Conservation (phyloP, 73 alveolate species). For the Effrenium voratum region DNA sequence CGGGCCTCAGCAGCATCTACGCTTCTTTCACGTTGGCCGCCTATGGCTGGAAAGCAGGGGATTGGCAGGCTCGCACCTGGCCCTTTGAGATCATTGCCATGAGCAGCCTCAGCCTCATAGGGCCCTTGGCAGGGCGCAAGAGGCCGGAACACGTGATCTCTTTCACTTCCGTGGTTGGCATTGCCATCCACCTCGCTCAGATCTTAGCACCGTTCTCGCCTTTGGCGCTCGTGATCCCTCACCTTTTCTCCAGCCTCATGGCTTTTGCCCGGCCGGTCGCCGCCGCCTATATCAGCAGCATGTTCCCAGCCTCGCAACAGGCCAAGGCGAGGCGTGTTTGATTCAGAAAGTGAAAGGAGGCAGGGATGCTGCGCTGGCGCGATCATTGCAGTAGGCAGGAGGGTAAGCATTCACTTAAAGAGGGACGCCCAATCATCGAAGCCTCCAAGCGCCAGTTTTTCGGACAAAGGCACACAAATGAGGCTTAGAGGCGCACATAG, state of each 20-base stretch:
- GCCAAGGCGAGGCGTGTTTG: no score
- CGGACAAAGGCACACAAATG: no score
- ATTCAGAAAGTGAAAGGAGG: no score
- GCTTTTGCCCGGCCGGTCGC: conserved; percentile 72
- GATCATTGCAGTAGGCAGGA: no score
- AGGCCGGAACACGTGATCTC: conserved; percentile 37
- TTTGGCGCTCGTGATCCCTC: conserved; percentile 40
- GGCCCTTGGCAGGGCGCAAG: conserved; percentile 76
- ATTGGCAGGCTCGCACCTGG: conserved; percentile 72
- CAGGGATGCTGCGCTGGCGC: no score
- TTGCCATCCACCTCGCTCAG: conserved; percentile 10
- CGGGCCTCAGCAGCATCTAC: conserved; percentile 42
- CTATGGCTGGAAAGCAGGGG: conserved; percentile 69
- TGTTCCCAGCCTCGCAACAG: conserved; percentile 58
- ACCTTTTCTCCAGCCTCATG: conserved; percentile 11
- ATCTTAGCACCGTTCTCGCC: conserved; percentile 55
- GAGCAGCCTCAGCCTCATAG: conserved; percentile 50
- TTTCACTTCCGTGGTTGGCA: conserved; percentile 18
- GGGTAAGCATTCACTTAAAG: no score
- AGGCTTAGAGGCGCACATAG: no score
- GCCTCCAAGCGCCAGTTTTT: no score
- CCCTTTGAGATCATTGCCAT: conserved; percentile 58
- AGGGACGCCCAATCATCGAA: no score
- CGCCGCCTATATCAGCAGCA: conserved; percentile 52
- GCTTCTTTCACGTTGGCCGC: conserved; percentile 72